A percentile compares a stretch with the other conserved stretches of the same genome.
Evolutionary conservation across 2,329 filamentous ascomycete species (phyloP).

Genomic region (Pseudogymnoascus sp.): DNA sequence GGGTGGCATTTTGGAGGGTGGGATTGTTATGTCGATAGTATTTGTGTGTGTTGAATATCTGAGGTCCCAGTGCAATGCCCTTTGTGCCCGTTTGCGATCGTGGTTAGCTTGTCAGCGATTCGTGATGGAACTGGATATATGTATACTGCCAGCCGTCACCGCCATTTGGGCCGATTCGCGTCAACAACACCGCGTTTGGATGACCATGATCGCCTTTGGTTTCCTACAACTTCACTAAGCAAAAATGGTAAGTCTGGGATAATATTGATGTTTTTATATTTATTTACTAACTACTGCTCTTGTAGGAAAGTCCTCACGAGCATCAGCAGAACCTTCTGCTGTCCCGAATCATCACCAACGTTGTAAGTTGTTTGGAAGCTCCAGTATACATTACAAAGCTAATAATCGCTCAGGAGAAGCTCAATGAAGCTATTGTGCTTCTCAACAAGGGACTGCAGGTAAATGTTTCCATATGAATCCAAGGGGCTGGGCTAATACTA

Average conservation of each 20-base stretch:
- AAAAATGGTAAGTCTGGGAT: slow-evolving; percentile 17
- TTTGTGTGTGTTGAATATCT: not conserved
- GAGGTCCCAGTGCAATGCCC: not conserved
- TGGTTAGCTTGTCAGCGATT: not conserved
- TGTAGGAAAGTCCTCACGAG: slow-evolving; percentile 87
- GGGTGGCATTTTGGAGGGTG: not conserved
- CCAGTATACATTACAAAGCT: slow-evolving; percentile 11
- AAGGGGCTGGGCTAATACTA: not conserved
- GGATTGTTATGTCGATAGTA: not conserved
- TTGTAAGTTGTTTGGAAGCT: slow-evolving; percentile 53
- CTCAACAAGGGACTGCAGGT: slow-evolving; percentile 91
- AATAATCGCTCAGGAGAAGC: slow-evolving; percentile 64
- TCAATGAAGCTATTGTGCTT: slow-evolving; percentile 88
- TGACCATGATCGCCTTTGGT: not conserved
- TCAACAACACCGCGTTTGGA: slow-evolving; percentile 15
- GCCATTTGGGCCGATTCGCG: slow-evolving; percentile 12
- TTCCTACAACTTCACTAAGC: not conserved
- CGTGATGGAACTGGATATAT: not conserved
- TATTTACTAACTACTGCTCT: not conserved
- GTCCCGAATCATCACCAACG: slow-evolving; percentile 93
- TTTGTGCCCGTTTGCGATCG: not conserved
- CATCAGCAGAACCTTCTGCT: slow-evolving; percentile 92
- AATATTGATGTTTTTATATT: not conserved
- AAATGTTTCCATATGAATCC: not conserved
- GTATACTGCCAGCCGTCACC: slow-evolving; percentile 11